Conservation (phyloP, 169 alveolate genomes). For the Cystoisospora suis region DNA sequence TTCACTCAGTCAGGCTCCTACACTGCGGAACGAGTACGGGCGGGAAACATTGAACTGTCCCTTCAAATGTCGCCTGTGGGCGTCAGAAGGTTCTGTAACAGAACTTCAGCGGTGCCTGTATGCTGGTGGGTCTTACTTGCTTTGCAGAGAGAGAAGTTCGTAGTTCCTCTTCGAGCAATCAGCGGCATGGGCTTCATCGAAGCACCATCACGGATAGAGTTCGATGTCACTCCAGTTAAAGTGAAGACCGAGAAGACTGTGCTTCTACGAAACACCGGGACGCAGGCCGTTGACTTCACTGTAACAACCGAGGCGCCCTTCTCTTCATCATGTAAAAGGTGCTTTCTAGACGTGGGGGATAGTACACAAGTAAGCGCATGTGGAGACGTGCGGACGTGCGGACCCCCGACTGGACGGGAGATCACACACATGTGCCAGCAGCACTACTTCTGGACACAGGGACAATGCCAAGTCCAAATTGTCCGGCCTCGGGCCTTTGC, state of each 20-base stretch:
- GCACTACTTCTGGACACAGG: too few relatives aligned
- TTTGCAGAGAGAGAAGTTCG: constrained; percentile 58
- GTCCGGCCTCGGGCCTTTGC: too few relatives aligned
- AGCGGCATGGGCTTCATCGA: constrained; percentile 54
- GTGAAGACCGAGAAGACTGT: constrained; percentile 41
- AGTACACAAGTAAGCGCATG: not conserved
- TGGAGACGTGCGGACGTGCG: too few relatives aligned
- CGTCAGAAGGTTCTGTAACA: too few relatives aligned
- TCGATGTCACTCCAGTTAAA: constrained; percentile 52
- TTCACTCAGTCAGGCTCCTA: too few relatives aligned
- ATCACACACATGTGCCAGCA: too few relatives aligned
- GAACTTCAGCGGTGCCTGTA: not conserved
- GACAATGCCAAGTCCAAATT: too few relatives aligned
- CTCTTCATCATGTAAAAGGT: not conserved
- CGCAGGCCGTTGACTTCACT: not conserved
- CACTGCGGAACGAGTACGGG: too few relatives aligned
- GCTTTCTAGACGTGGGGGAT: constrained; percentile 16
- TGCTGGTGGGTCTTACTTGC: not conserved
- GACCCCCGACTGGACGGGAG: too few relatives aligned
- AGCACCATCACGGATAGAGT: constrained; percentile 20
- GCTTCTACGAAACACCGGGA: constrained; percentile 49
- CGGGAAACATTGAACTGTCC: too few relatives aligned
- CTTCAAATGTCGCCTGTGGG: too few relatives aligned
- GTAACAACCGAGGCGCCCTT: not conserved
- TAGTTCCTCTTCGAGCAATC: constrained; percentile 63